A percentile compares a stretch with the other conserved stretches of the same genome.
Conservation (phyloP, 2,329 filamentous ascomycete species). For the Cercospora berteroae region DNA sequence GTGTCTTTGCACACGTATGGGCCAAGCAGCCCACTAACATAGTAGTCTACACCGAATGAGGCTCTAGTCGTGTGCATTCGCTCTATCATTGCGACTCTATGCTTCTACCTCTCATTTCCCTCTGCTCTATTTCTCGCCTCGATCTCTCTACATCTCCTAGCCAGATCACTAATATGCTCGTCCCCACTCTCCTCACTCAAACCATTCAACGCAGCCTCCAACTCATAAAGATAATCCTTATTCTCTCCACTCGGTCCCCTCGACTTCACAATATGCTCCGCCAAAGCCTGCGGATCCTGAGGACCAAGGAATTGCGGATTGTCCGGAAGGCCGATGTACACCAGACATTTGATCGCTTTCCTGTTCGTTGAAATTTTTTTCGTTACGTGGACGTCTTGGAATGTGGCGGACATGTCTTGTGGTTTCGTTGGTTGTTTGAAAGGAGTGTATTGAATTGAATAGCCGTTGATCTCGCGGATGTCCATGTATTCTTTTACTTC, state of each 20-base stretch:
- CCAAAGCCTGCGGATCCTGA: constrained; percentile 74
- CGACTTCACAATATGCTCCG: constrained; percentile 75
- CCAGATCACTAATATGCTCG: constrained; percentile 80
- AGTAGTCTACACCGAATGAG: neutral
- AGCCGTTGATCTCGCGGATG: constrained; percentile 95
- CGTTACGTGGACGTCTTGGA: constrained; percentile 46
- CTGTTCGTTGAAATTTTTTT: constrained; percentile 15
- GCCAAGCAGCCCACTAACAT: neutral
- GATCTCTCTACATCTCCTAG: constrained; percentile 66
- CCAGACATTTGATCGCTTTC: constrained; percentile 58
- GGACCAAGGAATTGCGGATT: constrained; percentile 90
- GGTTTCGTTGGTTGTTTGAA: constrained; percentile 49
- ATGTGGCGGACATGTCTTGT: constrained; percentile 53
- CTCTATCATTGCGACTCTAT: neutral
- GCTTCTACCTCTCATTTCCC: neutral
- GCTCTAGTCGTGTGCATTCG: neutral
- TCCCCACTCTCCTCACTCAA: constrained; percentile 77
- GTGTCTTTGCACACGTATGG: neutral
- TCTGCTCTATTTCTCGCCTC: constrained; percentile 39
- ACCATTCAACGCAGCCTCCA: constrained; percentile 71
- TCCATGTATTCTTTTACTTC: constrained; percentile 85
- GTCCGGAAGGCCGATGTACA: constrained; percentile 90
- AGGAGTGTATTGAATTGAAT: constrained; percentile 85
- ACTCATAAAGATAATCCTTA: constrained; percentile 78
- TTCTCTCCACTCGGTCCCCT: constrained; percentile 85